phyloP scores from a whole-genome alignment of 202 grass and related monocot species.

The Schoenoplectus tabernaemontani region DNA sequence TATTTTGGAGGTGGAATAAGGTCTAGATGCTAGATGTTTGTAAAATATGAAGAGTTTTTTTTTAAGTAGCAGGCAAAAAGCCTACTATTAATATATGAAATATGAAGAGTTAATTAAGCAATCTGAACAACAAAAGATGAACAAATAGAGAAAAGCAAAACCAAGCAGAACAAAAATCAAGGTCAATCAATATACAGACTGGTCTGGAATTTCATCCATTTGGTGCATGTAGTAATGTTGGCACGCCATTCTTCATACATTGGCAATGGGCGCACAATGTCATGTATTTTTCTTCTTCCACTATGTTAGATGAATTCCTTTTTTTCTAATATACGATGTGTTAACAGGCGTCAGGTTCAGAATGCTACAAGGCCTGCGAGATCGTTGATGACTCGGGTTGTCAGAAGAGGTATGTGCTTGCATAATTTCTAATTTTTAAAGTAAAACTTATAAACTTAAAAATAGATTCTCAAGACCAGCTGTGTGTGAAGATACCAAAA shows the following conservation, averaged over 20 bases:
- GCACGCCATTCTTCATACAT: too few species aligned
- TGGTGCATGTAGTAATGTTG: too few species aligned
- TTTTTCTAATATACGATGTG: neutral
- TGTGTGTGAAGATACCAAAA: neutral
- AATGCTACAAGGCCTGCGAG: constrained; percentile 59
- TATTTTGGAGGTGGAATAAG: too few species aligned
- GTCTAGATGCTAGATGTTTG: too few species aligned
- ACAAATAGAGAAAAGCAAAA: constrained; percentile 13
- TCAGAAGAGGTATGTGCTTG: constrained; percentile 56
- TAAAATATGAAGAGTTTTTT: too few species aligned
- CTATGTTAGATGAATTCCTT: neutral
- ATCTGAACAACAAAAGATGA: neutral
- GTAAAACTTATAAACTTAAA: too few species aligned
- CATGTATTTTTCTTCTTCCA: neutral
- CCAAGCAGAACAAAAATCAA: neutral
- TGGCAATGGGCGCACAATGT: neutral
- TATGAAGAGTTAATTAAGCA: neutral
- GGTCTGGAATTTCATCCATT: too few species aligned
- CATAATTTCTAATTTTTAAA: too few species aligned
- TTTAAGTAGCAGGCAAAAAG: too few species aligned
- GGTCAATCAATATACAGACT: too few species aligned
- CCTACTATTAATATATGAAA: too few species aligned
- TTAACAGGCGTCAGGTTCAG: constrained; percentile 51
- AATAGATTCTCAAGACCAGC: neutral
- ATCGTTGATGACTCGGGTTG: constrained; percentile 49